Base-by-base conservation (phyloP, 148 eudicot species). In the Camellia lanceoleosa region DNA sequence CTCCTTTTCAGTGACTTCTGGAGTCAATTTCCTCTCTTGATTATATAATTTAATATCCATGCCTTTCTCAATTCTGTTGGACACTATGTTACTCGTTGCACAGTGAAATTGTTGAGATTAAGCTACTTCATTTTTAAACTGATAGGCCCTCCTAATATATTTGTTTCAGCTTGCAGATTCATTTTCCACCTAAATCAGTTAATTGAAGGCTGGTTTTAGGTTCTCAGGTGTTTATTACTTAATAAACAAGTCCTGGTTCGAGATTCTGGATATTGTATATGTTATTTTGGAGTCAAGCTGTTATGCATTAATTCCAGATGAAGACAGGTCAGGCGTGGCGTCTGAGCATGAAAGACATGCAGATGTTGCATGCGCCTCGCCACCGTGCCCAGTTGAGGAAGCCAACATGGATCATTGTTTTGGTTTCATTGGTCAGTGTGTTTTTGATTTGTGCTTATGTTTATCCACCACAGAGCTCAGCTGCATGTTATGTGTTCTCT, bases 361-460 rank as follows among this genome's bases (percentile, higher is more conserved):
- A 87, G 71, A 71, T 84, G 46, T 80, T 88, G 70, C 88, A 89
- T 7, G 81, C 78, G 78, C 85, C 85, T 77, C 90, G 93, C 74
- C 86, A 90, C 81, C 87, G 91, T 14, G 79, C 87, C 20, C 85
- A 78, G 60, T 80, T 92, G 19, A 92, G 86, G 86, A 82, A 87
- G 80, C 95, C 92, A 49, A 82, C 83, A 72, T 90, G 93, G 96
- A 89, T 92, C 71, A 85, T 90, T 54, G 86, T 87, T 43, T 81
- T 90, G 71, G 74, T 92, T 79, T 86, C 88, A 82, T 81, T 92
- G 79, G 89, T 90, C 63, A 52, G 82, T 79, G 47, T 87, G 43
- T 92, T 92, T 79, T 80, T 90, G 71, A 83, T 92, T 47, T 83
- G 86, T 74, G 90, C 92, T 47, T 92, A 87, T 80, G 75, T 89